Conservation (phyloP, 768 basidiomycete species). For the Mrakia gelida region DNA sequence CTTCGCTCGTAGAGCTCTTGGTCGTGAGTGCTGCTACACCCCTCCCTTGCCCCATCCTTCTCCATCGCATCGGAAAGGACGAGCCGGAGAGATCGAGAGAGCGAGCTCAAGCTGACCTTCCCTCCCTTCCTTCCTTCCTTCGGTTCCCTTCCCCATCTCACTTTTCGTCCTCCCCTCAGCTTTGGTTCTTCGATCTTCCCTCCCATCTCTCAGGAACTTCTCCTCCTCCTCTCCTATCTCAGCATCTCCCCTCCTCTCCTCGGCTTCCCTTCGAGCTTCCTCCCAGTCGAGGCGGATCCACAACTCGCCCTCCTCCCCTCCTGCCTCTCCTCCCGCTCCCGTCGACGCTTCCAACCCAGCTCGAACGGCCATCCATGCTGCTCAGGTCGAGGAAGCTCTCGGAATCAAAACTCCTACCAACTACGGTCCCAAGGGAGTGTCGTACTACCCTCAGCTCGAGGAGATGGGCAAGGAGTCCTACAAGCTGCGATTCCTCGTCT, state of each 20-base stretch:
- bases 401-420: neutral
- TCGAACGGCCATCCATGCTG: neutral
- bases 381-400: neutral
- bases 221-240: neutral
- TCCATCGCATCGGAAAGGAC: neutral
- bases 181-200: neutral
- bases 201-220: neutral
- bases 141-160: neutral
- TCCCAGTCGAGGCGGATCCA: neutral
- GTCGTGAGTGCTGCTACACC: neutral
- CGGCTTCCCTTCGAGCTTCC: neutral
- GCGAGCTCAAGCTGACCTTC: neutral
- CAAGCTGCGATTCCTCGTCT: neutral
- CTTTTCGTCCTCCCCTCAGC: neutral
- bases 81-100: neutral
- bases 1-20: neutral
- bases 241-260: neutral
- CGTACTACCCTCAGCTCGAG: neutral
- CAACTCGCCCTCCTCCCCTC: neutral
- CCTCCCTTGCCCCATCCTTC: neutral
- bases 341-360: neutral
- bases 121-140: neutral
- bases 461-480: neutral
- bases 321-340: neutral
- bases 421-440: neutral